Evolutionary conservation across 2,329 filamentous ascomycete species (phyloP), one percentile per base, ranked within the genome.

Genomic region (Achaetomium macrosporum): DNA sequence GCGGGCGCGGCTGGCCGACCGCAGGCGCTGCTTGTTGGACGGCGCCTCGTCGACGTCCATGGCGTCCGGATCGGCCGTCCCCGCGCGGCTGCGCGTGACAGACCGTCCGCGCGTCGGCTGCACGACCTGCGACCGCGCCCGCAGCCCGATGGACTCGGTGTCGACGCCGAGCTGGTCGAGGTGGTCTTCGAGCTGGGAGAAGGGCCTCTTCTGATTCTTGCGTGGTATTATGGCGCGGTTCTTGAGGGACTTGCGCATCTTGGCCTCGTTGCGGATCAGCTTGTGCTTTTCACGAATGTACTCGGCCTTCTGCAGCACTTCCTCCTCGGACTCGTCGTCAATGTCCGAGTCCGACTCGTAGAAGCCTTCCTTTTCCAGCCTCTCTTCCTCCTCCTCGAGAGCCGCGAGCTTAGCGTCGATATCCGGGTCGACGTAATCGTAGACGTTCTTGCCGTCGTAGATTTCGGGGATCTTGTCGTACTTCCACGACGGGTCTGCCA

Each of bases 171-270:
- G 84, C 54, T 83, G 82, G 69, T 93, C 86, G 59, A 99, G 81
- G 54, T 88, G 87, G 55, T 86, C 81, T 69, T 95, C 87, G 80
- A 97, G 89, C 69, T 95, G 84, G 19, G 88, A 87, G 48, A 96
- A 77, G 57, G 88, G 85, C 76, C 91, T 90, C 69, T 89, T 82
- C 68, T 85, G 83, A 61, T 83, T 81, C 62, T 85, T 87, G 65
- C 93, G 85, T 20, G 93, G 95, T 59, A 99, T 95, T 62, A 92
- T 81, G 57, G 93, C 92, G 62, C 90, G 84, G 78, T 99, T 99
- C 85, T 99, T 97, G 69, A 99, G 83, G 40, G 86, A 87, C 78
- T 96, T 97, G 74, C 90, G 88, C 85, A 95, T 90, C 74, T 88
- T 88, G 58, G 90, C 88, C 65, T 95, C 93, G 73, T 97, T 97